phyloP scores from a whole-genome alignment of 352 stramenopile genomes.

The Globisporangium perplexum region DNA sequence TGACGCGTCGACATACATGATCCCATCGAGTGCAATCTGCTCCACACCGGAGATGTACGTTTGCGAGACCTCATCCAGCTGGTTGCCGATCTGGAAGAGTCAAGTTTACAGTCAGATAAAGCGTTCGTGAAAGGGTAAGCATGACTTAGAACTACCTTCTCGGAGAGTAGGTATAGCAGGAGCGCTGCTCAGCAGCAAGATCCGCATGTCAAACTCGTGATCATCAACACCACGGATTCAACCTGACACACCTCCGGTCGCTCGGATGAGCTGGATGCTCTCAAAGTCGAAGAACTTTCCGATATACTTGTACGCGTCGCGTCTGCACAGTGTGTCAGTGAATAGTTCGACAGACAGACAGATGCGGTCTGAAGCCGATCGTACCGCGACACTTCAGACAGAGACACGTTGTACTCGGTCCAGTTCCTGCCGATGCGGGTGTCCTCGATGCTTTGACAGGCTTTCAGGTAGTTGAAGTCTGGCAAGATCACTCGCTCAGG shows the following conservation, averaged over 20 bases:
- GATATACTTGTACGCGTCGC: slow-evolving; percentile 58
- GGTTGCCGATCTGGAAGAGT: slow-evolving; percentile 62
- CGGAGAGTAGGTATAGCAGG: slow-evolving; percentile 50
- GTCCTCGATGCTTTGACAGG: slow-evolving; percentile 60
- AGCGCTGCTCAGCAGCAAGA: slow-evolving; percentile 35
- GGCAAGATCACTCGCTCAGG: neutral
- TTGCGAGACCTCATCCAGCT: slow-evolving; percentile 52
- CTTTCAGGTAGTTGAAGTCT: slow-evolving; percentile 81
- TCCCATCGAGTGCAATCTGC: slow-evolving; percentile 58
- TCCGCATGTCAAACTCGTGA: slow-evolving; percentile 1
- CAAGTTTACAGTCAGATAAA: neutral
- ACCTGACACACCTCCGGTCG: slow-evolving; percentile 47
- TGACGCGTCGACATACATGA: slow-evolving; percentile 76
- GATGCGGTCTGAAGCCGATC: neutral
- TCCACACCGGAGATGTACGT: slow-evolving; percentile 60
- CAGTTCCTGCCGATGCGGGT: slow-evolving; percentile 47
- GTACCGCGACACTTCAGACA: slow-evolving; percentile 20
- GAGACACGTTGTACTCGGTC: slow-evolving; percentile 18
- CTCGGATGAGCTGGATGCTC: slow-evolving; percentile 62
- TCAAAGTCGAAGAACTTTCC: slow-evolving; percentile 82
- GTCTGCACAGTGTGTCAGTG: slow-evolving; percentile 16
- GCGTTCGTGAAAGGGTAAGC: neutral
- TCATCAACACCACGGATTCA: neutral
- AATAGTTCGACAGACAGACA: neutral
- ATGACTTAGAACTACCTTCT: slow-evolving; percentile 42